Percentiles rank a stretch among this genome's conserved stretches.
Evolutionary conservation across 352 stramenopile genomes (phyloP).

Genomic region (Elongisporangium undulatum): DNA sequence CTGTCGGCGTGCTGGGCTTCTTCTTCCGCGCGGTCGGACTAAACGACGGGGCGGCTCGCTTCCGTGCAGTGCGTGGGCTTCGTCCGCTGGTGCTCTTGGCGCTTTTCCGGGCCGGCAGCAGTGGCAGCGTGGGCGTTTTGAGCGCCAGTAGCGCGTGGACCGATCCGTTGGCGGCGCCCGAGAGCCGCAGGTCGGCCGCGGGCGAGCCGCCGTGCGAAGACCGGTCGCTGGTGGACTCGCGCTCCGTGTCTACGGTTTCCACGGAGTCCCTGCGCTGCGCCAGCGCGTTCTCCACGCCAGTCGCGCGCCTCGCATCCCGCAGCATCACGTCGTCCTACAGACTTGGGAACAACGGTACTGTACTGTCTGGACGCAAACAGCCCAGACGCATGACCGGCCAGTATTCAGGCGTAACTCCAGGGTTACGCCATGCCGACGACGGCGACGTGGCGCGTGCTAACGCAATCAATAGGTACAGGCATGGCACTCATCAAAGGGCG

Average conservation of each 20-base stretch:
- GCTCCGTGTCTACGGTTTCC: neutral
- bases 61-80: constrained; percentile 5
- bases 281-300: neutral
- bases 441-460: neutral
- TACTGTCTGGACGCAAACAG: neutral
- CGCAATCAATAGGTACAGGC: neutral
- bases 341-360: neutral
- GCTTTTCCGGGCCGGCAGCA: neutral
- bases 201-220: neutral
- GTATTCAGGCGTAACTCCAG: neutral
- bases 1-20: neutral
- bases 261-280: neutral
- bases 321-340: neutral
- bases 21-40: neutral
- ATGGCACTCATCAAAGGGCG: too few relatives aligned
- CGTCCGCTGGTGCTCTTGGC: constrained; percentile 3
- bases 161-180: constrained; percentile 5
- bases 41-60: neutral
- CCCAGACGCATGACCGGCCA: neutral
- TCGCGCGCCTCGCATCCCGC: neutral
- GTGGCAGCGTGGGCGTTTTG: constrained; percentile 3
- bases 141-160: constrained; percentile 11
- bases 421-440: neutral
- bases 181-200: neutral
- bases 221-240: neutral